Evolutionary conservation across 2,329 filamentous ascomycete species (phyloP).

Genomic region (Fusarium sp.): DNA sequence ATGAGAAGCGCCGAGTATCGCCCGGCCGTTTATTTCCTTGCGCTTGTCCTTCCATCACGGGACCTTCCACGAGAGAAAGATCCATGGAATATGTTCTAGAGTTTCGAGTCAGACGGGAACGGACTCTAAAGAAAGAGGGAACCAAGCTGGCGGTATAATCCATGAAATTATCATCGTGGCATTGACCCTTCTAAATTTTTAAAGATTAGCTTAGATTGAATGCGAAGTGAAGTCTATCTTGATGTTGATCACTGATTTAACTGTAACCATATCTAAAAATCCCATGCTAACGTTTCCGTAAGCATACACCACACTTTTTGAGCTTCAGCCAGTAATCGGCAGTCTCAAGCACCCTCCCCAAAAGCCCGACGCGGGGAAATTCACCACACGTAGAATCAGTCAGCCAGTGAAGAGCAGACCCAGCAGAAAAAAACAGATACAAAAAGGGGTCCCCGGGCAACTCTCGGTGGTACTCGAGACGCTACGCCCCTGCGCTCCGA

Average conservation of each 20-base stretch:
- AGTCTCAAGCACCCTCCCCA: slow-evolving; percentile 14
- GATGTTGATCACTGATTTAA: not conserved
- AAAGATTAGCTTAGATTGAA: not conserved
- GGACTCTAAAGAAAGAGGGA: slow-evolving; percentile 10
- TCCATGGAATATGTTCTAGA: slow-evolving; percentile 21
- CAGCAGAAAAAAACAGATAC: not conserved
- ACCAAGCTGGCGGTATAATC: slow-evolving; percentile 25
- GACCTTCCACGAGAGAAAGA: slow-evolving; percentile 11
- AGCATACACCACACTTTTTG: not conserved
- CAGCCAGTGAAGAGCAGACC: not conserved
- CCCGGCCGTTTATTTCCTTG: slow-evolving; percentile 45
- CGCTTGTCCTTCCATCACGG: slow-evolving; percentile 6
- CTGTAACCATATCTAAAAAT: not conserved
- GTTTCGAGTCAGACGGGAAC: slow-evolving; percentile 11
- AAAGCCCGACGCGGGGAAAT: slow-evolving; percentile 38
- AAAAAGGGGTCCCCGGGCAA: slow-evolving; percentile 40
- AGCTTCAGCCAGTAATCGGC: slow-evolving; percentile 7
- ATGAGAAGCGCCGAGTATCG: slow-evolving; percentile 54
- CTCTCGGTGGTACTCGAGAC: slow-evolving; percentile 52
- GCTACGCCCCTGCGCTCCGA: slow-evolving; percentile 41
- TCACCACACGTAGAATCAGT: not conserved
- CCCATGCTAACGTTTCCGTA: slow-evolving; percentile 2
- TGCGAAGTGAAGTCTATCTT: not conserved
- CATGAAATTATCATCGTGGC: not conserved
- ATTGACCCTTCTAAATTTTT: not conserved